phyloP scores from a whole-genome alignment of 768 basidiomycete genomes.

The Podaxis mareebaensis region DNA sequence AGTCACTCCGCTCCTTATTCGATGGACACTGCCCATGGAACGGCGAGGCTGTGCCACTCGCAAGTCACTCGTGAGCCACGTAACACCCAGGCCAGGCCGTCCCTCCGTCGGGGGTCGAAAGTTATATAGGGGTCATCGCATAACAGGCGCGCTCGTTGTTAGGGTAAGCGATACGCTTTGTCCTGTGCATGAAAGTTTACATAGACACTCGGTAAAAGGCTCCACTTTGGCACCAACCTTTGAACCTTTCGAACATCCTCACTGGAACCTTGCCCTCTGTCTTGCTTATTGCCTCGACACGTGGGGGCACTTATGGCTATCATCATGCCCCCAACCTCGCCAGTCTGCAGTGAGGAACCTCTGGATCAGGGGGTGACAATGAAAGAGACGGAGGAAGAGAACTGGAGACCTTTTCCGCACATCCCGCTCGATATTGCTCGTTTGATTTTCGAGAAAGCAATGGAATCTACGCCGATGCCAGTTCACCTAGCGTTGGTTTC shows the following conservation, averaged over 20 bases:
- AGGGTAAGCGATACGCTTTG: not conserved
- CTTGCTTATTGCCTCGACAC: not conserved
- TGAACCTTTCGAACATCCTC: not conserved
- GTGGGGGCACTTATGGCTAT: not conserved
- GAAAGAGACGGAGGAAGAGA: not conserved
- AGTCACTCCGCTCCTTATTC: too few species aligned
- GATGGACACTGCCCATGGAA: too few species aligned
- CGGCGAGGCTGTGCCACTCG: too few species aligned
- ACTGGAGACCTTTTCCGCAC: not conserved
- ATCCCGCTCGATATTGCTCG: constrained; percentile 9
- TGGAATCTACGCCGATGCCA: constrained; percentile 13
- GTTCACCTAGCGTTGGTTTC: constrained; percentile 11
- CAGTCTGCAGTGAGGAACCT: not conserved
- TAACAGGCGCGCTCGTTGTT: not conserved
- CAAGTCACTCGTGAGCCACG: too few species aligned
- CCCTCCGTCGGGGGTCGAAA: not conserved
- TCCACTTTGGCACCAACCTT: not conserved
- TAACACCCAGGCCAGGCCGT: too few species aligned
- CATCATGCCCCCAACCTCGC: not conserved
- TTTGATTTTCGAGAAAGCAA: constrained; percentile 11
- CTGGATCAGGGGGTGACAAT: not conserved
- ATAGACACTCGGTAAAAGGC: not conserved
- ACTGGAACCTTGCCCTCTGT: not conserved
- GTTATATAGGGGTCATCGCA: not conserved
- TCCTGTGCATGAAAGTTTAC: not conserved